phyloP scores from a whole-genome alignment of 345 rosid species.

The Rubroshorea leprosula region DNA sequence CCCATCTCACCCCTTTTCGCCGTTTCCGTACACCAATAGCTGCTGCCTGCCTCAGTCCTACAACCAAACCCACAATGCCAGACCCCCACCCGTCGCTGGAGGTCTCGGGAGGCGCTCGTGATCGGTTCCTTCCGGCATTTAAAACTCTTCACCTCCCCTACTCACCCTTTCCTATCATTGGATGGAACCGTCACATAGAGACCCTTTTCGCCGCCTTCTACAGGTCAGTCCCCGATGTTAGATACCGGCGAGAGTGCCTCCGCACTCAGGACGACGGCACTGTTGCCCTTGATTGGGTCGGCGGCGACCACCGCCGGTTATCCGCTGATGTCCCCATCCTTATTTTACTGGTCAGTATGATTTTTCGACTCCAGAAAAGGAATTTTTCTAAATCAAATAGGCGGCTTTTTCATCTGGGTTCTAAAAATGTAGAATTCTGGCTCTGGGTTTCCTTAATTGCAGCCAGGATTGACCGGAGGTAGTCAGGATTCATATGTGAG shows the following conservation, averaged over 20 bases:
- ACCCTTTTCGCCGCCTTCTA: conserved; percentile 44
- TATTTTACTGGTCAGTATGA: conserved; percentile 52
- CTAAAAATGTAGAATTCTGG: background rate
- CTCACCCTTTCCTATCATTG: conserved; percentile 45
- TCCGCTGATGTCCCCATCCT: conserved; percentile 58
- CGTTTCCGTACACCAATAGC: conserved; percentile 23
- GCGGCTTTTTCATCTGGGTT: conserved; percentile 1
- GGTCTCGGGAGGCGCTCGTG: conserved; percentile 61
- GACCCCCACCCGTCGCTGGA: conserved; percentile 57
- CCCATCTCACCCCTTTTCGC: conserved; percentile 18
- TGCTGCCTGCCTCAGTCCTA: conserved; percentile 19
- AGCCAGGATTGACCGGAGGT: conserved; percentile 95
- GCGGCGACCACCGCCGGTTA: conserved; percentile 33
- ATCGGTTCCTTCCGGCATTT: conserved; percentile 51
- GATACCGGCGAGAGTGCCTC: conserved; percentile 43
- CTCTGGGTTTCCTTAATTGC: conserved; percentile 4
- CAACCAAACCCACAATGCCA: conserved; percentile 27
- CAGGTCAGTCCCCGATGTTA: conserved; percentile 34
- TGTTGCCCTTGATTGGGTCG: conserved; percentile 46
- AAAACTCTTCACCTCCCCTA: conserved; percentile 43
- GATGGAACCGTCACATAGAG: conserved; percentile 40
- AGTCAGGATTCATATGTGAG: conserved; percentile 83
- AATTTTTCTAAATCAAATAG: background rate
- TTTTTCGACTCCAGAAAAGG: background rate
- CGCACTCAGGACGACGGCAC: conserved; percentile 40